These are phyloP conservation scores for Lophium mytilinum DNA, from an alignment of 495 filamentous ascomycete species.

Conservation along the genomic window DNA sequence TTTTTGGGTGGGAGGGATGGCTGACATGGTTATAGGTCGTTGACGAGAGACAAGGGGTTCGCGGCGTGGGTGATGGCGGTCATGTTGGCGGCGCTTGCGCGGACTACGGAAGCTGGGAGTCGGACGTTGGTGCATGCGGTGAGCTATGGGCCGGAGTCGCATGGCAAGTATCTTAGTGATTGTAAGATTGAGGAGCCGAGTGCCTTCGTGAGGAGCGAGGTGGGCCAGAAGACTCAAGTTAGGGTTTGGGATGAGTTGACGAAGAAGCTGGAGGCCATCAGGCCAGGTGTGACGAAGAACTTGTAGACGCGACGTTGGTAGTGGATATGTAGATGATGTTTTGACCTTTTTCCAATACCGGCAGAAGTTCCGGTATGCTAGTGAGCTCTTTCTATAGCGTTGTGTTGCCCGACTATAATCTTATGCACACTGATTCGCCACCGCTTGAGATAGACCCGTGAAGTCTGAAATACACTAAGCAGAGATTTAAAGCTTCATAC, in stretches of 20 bases:
- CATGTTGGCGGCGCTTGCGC: constrained; percentile 9
- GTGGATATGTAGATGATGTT: too few relatives aligned
- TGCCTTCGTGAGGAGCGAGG: not conserved
- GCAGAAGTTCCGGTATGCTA: too few relatives aligned
- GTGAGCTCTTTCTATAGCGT: too few relatives aligned
- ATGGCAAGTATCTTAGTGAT: constrained; percentile 28
- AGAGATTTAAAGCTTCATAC: too few relatives aligned
- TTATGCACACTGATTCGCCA: too few relatives aligned
- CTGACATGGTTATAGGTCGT: constrained; percentile 10
- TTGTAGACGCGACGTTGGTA: not conserved
- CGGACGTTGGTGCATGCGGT: constrained; percentile 35
- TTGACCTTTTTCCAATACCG: too few relatives aligned
- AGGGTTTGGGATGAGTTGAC: constrained; percentile 2
- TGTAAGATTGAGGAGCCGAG: constrained; percentile 5
- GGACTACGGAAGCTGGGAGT: constrained; percentile 35
- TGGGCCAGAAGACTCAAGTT: not conserved
- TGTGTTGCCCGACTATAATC: too few relatives aligned
- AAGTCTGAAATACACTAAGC: too few relatives aligned
- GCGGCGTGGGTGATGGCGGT: not conserved
- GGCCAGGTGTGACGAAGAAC: not conserved
- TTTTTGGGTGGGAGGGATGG: too few relatives aligned
- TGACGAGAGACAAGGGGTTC: constrained; percentile 18
- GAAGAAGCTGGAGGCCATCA: constrained; percentile 1
- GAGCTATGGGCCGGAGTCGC: constrained; percentile 26
- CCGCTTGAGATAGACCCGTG: too few relatives aligned